Evolutionary conservation across 1,284 basidiomycete species (phyloP), one percentile per base, ranked within the genome.

Genomic region (Taiwanofungus camphoratus): DNA sequence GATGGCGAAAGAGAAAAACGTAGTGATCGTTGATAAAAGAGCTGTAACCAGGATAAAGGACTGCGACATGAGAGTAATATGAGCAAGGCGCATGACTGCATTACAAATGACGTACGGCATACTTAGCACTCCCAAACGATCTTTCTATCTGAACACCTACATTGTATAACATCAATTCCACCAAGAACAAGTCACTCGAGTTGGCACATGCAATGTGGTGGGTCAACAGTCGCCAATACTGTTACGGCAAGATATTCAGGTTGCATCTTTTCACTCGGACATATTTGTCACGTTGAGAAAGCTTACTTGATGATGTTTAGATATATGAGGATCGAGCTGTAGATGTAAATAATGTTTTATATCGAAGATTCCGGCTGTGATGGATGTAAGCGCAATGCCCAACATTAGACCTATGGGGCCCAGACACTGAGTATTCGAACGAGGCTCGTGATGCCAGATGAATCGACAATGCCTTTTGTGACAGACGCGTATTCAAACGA

Each of bases 121-220:
- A 96, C 62, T 96, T 96, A 45, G 82, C 64, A 41, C 82, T 84
- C 2, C 93, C 93, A 58, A 93, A 95, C 30, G 82, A 78, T 42
- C 93, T 74, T 59, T 97, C 93, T 33, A 95, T 74, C 19, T 76
- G 76, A 2, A 90, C 65, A 1, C 79, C 79, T 18, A 81, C 71
- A 57, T 82, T 79, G 64, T 85, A 94, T 2, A 96, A 64, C 12
- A 93, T 53, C 19, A 94, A 57, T 51, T 87, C 79, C 1, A 78
- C 79, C 36, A 95, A 60, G 39, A 96, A 76, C 23, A 97, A 72
- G 59, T 95, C 91, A 45, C 86, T 86, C 0, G 87, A 92, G 60
- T 83, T 93, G 4, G 82, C 75, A 58, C 87, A 95, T 2, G 82
- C 85, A 15, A 91, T 54, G 45, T 90, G 86, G 59, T 92, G 86